These are phyloP conservation scores for Lentinula raphanica DNA, from an alignment of 768 basidiomycete genomes.

Conservation along the genomic window DNA sequence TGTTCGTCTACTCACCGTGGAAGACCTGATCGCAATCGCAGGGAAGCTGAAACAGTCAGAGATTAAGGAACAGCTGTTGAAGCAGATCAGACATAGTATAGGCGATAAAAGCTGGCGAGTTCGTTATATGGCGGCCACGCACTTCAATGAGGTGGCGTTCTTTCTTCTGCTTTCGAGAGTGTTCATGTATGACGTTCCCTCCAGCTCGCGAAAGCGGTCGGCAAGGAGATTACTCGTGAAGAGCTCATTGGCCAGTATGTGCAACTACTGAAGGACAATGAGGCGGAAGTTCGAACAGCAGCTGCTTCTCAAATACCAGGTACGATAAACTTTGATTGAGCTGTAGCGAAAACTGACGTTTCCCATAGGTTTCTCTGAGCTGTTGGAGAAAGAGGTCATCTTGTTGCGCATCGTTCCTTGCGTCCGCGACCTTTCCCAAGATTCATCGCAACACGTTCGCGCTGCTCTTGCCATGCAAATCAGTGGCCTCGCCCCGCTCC, in stretches of 20 bases:
- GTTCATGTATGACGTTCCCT: neutral
- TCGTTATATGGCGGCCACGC: conserved; percentile 95
- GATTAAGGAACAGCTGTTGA: conserved; percentile 83
- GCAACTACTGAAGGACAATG: conserved; percentile 92
- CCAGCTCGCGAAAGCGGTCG: conserved; percentile 88
- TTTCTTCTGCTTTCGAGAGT: conserved; percentile 9
- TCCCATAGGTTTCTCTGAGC: conserved; percentile 82
- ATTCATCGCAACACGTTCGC: conserved; percentile 93
- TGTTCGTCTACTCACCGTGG: conserved; percentile 90
- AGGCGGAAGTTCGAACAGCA: conserved; percentile 96
- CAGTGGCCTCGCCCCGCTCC: conserved; percentile 89
- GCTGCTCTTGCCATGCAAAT: conserved; percentile 96
- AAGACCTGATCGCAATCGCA: conserved; percentile 91
- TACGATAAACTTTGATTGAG: conserved; percentile 26
- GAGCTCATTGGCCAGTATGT: conserved; percentile 93
- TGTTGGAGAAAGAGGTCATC: conserved; percentile 91
- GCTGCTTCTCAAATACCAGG: conserved; percentile 96
- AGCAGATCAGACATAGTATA: conserved; percentile 83
- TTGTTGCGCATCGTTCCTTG: conserved; percentile 90
- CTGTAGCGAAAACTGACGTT: neutral
- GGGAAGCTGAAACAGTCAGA: conserved; percentile 81
- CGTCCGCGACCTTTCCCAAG: conserved; percentile 89
- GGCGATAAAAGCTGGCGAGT: conserved; percentile 98
- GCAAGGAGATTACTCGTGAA: conserved; percentile 84
- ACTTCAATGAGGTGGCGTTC: conserved; percentile 80